These are phyloP conservation scores for Botrytis porri DNA, from an alignment of 2,329 filamentous ascomycete species.

Conservation along the genomic window DNA sequence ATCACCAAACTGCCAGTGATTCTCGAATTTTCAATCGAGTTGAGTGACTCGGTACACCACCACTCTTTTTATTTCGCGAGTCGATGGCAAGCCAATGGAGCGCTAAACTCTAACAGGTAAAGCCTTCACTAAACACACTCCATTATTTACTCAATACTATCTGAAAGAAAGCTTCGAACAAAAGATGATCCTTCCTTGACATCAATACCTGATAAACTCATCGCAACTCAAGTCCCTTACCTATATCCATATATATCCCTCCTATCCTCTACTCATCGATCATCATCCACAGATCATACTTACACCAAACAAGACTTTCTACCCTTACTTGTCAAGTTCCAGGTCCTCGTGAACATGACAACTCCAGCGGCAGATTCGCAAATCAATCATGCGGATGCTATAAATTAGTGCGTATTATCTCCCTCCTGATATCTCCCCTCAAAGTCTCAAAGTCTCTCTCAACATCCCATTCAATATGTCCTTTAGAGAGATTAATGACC, in stretches of 20 bases:
- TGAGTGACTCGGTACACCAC: background rate
- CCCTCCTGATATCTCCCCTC: background rate
- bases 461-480: background rate
- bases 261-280: background rate
- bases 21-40: background rate
- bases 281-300: no score
- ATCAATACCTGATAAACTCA: background rate
- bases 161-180: conserved; percentile 5
- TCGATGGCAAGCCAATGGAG: background rate
- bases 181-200: background rate
- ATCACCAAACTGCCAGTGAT: background rate
- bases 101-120: background rate
- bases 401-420: conserved; percentile 11
- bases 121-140: background rate
- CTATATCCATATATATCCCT: background rate
- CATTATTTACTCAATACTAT: background rate
- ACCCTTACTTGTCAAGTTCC: background rate
- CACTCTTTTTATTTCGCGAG: background rate
- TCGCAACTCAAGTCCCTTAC: background rate
- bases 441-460: background rate
- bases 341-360: background rate
- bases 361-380: conserved; percentile 3
- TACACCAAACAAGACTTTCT: no score
- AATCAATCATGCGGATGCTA: conserved; percentile 18
- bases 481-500: rapidly evolving